Evolutionary conservation across 257 asterid genomes (phyloP), one percentile per base, ranked within the genome.

Genomic region (Capsicum baccatum): DNA sequence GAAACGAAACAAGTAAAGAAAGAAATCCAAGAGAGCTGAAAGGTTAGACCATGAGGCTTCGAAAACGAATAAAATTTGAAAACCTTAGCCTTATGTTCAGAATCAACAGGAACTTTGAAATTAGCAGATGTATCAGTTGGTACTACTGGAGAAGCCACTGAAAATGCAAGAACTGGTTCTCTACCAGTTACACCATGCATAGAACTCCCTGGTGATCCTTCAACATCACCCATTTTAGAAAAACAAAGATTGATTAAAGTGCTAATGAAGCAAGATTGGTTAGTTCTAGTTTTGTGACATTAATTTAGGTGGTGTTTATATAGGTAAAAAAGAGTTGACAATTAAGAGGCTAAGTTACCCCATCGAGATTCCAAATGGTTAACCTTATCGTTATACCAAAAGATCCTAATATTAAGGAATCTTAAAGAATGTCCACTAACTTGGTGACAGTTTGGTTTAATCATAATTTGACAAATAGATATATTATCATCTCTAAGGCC

Each of bases 121-220:
- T 83, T 55, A 11, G 87, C 90, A 0, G 64, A 17, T 2, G 71
- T 56, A 50, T 66, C 93, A 1, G 91, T 87, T 0, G 93, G 86
- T 15, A 87, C 90, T 16, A 59, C 17, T 1, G 90, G 88, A 0
- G 91, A 87, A 14, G 88, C 85, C 0, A 86, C 93, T 0, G 90
- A 84, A 47, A 90, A 90, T 9, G 89, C 87, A 5, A 89, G 87
- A 16, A 89, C 92, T 1, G 91, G 92, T 66, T 93, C 97, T 73
- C 90, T 84, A 37, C 94, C 95, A 0, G 97, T 93, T 0, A 92
- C 94, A 71, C 95, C 95, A 83, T 93, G 97, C 97, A 93, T 89
- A 39, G 97, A 94, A 67, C 91, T 66, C 6, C 73, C 88, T 2
- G 90, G 86, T 50, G 88, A 87, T 3, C 88, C 88, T 78, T 87